phyloP scores from a whole-genome alignment of 2,329 filamentous ascomycete genomes.

The Colletotrichum salicis region DNA sequence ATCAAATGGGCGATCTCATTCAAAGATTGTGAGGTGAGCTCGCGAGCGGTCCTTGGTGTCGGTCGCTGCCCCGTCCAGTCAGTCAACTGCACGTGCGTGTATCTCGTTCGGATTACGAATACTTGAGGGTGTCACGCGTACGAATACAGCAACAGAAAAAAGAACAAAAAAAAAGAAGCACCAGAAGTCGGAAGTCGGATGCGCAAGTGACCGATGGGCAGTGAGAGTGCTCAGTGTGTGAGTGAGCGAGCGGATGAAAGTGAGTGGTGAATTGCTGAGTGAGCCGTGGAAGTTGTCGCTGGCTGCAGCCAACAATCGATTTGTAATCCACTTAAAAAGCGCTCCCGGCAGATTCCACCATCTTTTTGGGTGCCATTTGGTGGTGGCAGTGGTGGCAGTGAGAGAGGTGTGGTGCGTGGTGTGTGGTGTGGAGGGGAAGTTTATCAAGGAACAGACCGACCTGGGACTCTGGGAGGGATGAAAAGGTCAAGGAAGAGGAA shows the following conservation, averaged over 20 bases:
- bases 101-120: neutral
- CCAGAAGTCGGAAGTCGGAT: neutral
- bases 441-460: too few species aligned
- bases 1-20: conserved; percentile 4
- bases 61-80: neutral
- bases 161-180: neutral
- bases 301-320: conserved; percentile 9
- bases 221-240: too few species aligned
- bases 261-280: neutral
- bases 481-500: neutral
- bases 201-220: neutral
- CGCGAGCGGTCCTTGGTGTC: neutral
- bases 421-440: too few species aligned
- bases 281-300: neutral
- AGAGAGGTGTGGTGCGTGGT: too few species aligned
- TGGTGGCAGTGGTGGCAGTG: neutral
- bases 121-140: neutral
- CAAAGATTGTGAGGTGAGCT: neutral
- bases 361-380: neutral
- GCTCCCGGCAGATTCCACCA: conserved; percentile 5
- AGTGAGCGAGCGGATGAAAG: neutral
- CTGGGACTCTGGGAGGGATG: too few species aligned
- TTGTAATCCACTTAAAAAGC: conserved; percentile 33
- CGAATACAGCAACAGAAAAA: neutral
- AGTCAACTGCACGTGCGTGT: neutral